These are phyloP conservation scores for Tuctoria greenei DNA, from an alignment of 176 grass and related monocot genomes.

Conservation along the genomic window DNA sequence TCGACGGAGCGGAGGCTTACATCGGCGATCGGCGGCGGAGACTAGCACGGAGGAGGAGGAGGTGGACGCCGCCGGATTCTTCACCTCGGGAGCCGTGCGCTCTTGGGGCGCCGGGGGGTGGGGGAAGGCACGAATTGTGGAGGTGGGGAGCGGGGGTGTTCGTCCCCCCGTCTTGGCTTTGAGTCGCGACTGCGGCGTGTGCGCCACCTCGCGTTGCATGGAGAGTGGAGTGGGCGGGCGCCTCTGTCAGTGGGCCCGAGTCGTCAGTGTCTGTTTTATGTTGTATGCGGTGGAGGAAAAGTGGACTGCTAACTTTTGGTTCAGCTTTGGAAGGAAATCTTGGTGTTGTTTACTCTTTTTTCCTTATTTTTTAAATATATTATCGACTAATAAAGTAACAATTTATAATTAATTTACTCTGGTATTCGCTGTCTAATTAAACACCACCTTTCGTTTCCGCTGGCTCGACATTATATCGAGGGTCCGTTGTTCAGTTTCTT, in stretches of 20 bases:
- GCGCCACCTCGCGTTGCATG: neutral
- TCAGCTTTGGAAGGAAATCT: neutral
- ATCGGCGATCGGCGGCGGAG: slow-evolving; percentile 40
- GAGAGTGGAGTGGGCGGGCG: neutral
- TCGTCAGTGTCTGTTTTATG: neutral
- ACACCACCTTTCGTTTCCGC: no score
- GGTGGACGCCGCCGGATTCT: slow-evolving; percentile 34
- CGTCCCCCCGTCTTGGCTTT: neutral
- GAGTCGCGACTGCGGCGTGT: neutral
- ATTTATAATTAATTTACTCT: no score
- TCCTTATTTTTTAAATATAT: no score
- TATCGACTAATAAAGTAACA: no score
- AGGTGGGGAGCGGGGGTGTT: slow-evolving; percentile 19
- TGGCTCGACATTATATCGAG: no score
- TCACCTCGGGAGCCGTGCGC: slow-evolving; percentile 51
- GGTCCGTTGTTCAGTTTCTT: no score
- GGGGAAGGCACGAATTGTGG: slow-evolving; percentile 25
- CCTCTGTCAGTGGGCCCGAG: neutral
- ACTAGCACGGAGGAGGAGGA: neutral
- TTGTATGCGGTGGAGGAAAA: neutral
- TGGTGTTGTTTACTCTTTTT: neutral
- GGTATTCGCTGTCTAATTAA: no score
- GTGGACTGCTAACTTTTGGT: neutral
- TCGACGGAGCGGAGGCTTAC: slow-evolving; percentile 44
- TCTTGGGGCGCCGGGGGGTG: slow-evolving; percentile 17